Percentiles rank a stretch among this genome's conserved stretches.
These are phyloP conservation scores for Sarocladium oryzae DNA, from an alignment of 2,329 filamentous ascomycete genomes.

Conservation along the genomic window DNA sequence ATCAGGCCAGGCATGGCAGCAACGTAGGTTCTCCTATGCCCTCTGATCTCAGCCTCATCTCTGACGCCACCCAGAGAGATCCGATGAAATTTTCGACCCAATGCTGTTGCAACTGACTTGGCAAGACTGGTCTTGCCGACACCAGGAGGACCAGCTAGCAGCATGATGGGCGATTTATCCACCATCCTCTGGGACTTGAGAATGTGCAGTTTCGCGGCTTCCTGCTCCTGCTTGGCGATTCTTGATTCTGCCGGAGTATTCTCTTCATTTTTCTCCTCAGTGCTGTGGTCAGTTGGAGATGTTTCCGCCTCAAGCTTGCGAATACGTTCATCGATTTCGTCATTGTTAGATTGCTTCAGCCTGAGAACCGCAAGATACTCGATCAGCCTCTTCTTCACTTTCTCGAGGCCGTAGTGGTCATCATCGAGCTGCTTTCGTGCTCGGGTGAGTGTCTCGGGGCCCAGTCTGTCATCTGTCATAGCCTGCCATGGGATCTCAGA, in stretches of 20 bases:
- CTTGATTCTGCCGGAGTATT: slow-evolving; percentile 13
- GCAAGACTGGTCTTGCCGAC: slow-evolving; percentile 95
- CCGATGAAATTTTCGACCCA: slow-evolving; percentile 92
- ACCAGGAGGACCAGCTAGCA: slow-evolving; percentile 87
- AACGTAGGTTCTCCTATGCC: slow-evolving; percentile 91
- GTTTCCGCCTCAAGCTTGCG: slow-evolving; percentile 55
- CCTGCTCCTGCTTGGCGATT: slow-evolving; percentile 11
- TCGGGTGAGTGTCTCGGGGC: slow-evolving; percentile 67
- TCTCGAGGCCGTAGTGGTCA: slow-evolving; percentile 93
- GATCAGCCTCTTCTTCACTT: slow-evolving; percentile 91
- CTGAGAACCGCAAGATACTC: slow-evolving; percentile 96
- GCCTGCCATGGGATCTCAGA: slow-evolving; percentile 90
- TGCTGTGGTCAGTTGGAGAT: slow-evolving; percentile 15
- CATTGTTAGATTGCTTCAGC: slow-evolving; percentile 86
- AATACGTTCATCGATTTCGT: slow-evolving; percentile 75
- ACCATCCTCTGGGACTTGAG: slow-evolving; percentile 77
- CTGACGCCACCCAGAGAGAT: slow-evolving; percentile 94
- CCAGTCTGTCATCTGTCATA: slow-evolving; percentile 78
- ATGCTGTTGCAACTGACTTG: slow-evolving; percentile 82
- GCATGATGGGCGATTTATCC: slow-evolving; percentile 92
- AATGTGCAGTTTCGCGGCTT: slow-evolving; percentile 61
- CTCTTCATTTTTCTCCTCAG: slow-evolving; percentile 17
- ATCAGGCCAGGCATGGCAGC: slow-evolving; percentile 98
- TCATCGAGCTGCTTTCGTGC: slow-evolving; percentile 89
- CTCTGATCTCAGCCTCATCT: slow-evolving; percentile 94